Evolutionary conservation across 2,329 filamentous ascomycete genomes (phyloP), one percentile per base, ranked within the genome.

Genomic region (Fusarium sp.): DNA sequence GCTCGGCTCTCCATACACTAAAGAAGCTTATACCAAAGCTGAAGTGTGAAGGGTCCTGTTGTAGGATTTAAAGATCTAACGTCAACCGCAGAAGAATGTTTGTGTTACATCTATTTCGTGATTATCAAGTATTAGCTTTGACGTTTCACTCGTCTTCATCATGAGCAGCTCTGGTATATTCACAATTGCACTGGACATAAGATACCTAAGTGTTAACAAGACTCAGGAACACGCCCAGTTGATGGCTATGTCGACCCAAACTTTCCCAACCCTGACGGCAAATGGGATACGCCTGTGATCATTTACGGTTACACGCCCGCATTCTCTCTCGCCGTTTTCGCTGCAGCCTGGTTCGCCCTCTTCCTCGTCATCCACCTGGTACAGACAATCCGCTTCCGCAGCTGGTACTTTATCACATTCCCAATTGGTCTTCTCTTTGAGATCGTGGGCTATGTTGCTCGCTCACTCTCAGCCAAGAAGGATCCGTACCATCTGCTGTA

Each of bases 401-500:
- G 80, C 54, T 86, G 83, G 82, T 87, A 83, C 77, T 87, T 87
- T 69, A 72, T 81, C 45, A 82, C 84, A 14, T 80, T 87, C 29
- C 75, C 83, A 39, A 66, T 86, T 51, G 85, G 83, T 21, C 79
- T 84, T 3, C 41, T 83, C 21, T 83, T 88, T 73, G 86, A 88
- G 72, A 79, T 87, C 21, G 77, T 87, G 33, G 86, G 86, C 44
- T 88, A 88, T 73, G 75, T 84, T 58, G 84, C 84, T 55, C 83
- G 86, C 14, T 79, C 81, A 5, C 82, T 87, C n/a, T 86, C 84
- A 3, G 81, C 84, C 31, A 82, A 84, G 70, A 79, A 83, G 48
- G 82, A 88, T 67, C 87, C 87, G 0, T 89, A 89, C 77, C 81
- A 84, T 66, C 81, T 89, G 21, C 79, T 85, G 41, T 89, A 84